Evolutionary conservation across 768 basidiomycete species (phyloP).

Genomic region (Pleurotus giganteus): DNA sequence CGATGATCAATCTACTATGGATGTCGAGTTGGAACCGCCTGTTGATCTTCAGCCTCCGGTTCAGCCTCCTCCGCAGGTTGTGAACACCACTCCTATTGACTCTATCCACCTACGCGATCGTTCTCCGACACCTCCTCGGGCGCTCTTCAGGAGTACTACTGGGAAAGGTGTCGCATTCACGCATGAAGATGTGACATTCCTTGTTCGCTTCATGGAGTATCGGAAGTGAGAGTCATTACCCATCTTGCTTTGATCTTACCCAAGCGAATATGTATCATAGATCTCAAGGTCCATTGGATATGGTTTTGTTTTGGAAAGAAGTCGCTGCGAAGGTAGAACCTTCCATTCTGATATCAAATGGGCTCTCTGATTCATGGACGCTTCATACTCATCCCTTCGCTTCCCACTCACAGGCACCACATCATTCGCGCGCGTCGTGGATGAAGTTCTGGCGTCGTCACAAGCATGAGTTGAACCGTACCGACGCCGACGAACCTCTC

Average conservation of each 20-base stretch:
- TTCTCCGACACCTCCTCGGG: conserved; percentile 79
- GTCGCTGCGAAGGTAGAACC: conserved; percentile 59
- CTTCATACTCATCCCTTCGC: conserved; percentile 7
- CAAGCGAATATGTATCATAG: conserved; percentile 27
- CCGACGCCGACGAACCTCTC: conserved; percentile 65
- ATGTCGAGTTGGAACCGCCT: conserved; percentile 33
- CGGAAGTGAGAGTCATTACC: conserved; percentile 52
- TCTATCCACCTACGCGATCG: conserved; percentile 43
- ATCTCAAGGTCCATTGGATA: conserved; percentile 61
- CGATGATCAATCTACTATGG: conserved; percentile 37
- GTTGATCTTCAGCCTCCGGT: conserved; percentile 44
- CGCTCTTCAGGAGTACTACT: conserved; percentile 80
- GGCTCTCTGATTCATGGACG: not conserved
- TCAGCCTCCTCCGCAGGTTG: conserved; percentile 23
- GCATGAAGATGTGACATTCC: conserved; percentile 74
- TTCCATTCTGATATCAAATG: conserved; percentile 21
- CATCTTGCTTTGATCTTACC: conserved; percentile 12
- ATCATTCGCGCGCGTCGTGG: conserved; percentile 91
- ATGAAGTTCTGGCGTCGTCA: conserved; percentile 92
- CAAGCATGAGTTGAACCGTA: conserved; percentile 75
- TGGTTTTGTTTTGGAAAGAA: conserved; percentile 81
- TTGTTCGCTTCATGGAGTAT: conserved; percentile 76
- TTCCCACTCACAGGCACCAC: conserved; percentile 58
- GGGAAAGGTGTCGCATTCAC: conserved; percentile 91
- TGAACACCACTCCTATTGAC: conserved; percentile 14